Conservation (phyloP, 225 moss, liverwort and hornwort species). For the Takakia lepidozioides region DNA sequence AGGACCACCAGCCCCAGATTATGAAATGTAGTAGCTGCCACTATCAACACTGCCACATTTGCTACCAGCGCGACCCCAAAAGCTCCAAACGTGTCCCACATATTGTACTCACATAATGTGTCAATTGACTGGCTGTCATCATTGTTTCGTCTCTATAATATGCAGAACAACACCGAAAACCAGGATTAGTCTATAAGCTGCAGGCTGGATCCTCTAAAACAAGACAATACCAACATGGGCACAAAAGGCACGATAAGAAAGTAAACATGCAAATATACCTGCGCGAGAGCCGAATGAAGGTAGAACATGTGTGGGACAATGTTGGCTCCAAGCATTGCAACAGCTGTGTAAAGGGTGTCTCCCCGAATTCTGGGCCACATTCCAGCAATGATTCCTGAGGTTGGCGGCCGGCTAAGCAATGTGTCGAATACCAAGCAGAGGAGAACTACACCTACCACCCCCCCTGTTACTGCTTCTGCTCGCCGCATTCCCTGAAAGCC, state of each 20-base stretch:
- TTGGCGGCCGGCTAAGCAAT: slow-evolving; percentile 35
- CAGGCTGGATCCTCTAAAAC: too few species aligned
- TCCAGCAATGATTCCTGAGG: slow-evolving; percentile 35
- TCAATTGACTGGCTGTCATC: slow-evolving; percentile 26
- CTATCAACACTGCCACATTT: slow-evolving; percentile 55
- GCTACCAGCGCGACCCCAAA: slow-evolving; percentile 65
- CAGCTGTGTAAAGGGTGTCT: slow-evolving; percentile 64
- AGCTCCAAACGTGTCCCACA: slow-evolving; percentile 55
- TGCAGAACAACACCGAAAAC: too few species aligned
- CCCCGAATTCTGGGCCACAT: slow-evolving; percentile 68
- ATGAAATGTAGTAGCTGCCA: slow-evolving; percentile 71
- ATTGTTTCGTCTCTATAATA: slow-evolving; percentile 30
- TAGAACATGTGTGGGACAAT: slow-evolving; percentile 81
- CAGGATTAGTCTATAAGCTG: too few species aligned
- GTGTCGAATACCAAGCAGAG: slow-evolving; percentile 59
- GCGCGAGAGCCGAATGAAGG: slow-evolving; percentile 74
- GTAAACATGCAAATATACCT: slow-evolving; percentile 37
- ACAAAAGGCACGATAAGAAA: too few species aligned
- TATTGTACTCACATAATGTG: slow-evolving; percentile 36
- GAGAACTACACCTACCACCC: slow-evolving; percentile 54
- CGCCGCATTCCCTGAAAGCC: slow-evolving; percentile 49
- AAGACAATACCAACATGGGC: too few species aligned
- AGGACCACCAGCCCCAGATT: slow-evolving; percentile 69
- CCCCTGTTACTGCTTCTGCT: slow-evolving; percentile 45
- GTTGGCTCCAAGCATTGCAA: slow-evolving; percentile 73